Conservation (phyloP, 75 land plant species). For the Sequoia sempervirens region DNA sequence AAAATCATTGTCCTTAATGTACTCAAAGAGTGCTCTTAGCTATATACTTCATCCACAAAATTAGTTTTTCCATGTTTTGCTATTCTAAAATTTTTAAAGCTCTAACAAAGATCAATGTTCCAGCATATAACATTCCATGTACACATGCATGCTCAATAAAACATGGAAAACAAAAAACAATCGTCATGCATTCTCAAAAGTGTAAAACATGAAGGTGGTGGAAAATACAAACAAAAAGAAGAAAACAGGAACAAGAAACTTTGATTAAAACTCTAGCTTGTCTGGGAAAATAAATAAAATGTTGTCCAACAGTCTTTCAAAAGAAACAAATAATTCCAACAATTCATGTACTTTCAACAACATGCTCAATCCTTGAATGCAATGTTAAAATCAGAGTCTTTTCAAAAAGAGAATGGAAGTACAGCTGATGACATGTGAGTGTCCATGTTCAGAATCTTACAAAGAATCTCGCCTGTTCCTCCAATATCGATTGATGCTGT, state of each 20-base stretch:
- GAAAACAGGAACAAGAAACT: not conserved
- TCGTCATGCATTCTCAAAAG: not conserved
- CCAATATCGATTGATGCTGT: slow-evolving; percentile 92
- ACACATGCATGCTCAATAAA: not conserved
- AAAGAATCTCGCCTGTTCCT: slow-evolving; percentile 66
- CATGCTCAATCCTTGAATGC: not conserved
- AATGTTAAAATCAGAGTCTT: not conserved
- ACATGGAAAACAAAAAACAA: not conserved
- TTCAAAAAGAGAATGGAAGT: not conserved
- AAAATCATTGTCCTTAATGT: not conserved
- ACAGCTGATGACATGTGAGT: not conserved
- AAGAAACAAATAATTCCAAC: not conserved
- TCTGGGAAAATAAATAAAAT: not conserved
- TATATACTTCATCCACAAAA: not conserved
- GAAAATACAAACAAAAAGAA: not conserved
- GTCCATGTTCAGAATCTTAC: slow-evolving; percentile 39
- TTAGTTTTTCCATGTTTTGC: not conserved
- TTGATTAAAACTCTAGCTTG: not conserved
- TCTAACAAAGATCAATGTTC: not conserved
- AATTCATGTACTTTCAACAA: not conserved
- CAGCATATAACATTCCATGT: not conserved
- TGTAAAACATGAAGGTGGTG: not conserved
- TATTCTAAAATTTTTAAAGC: not conserved
- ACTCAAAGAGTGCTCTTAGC: not conserved
- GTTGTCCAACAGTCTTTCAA: not conserved